Evolutionary conservation across 306 rosid genomes (phyloP), one percentile per base, ranked within the genome.

Genomic region (Vigna mungo): DNA sequence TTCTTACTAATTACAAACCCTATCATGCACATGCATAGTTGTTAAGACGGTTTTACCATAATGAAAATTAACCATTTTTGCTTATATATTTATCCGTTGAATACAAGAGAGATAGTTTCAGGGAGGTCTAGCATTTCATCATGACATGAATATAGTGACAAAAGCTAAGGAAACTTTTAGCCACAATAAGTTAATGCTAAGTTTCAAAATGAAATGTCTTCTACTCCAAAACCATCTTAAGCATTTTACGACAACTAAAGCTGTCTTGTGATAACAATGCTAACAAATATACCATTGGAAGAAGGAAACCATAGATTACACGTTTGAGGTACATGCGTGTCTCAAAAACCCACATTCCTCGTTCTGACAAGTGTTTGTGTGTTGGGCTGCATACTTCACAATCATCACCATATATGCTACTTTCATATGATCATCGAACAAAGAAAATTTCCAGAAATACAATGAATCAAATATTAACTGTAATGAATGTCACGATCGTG

Each of bases 201-300:
- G 79, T 80, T 78, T 78, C 62, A 53, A 43, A 76, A 80, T 56
- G 46, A 43, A 51, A 78, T 74, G 79, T 34, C 77, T 73, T 77
- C 20, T 67, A 86, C 85, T 71, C 78, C 86, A 80, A 78, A 80
- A 32, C 56, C 72, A 72, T 52, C 66, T 71, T 32, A 48, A 79
- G 43, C 74, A 56, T 66, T 56, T 43, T 32, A 83, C 58, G 78
- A 52, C 32, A 77, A 17, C 76, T 11, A 63, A 53, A 72, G 6
- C 52, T 32, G 7, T 56, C 14, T 30, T 41, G 3, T 46, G 21
- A 48, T 16, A 37, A 67, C 39, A 18, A 11, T 43, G 14, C 25
- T 63, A 34, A 21, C 44, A 41, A 23, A 48, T 53, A 21, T 66
- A 13, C 9, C 17, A 27, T 52, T 27, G 52, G 21, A 66, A 59